Evolutionary conservation across 768 basidiomycete genomes (phyloP), one percentile per base, ranked within the genome.

Genomic region (Lactarius akahatsu): DNA sequence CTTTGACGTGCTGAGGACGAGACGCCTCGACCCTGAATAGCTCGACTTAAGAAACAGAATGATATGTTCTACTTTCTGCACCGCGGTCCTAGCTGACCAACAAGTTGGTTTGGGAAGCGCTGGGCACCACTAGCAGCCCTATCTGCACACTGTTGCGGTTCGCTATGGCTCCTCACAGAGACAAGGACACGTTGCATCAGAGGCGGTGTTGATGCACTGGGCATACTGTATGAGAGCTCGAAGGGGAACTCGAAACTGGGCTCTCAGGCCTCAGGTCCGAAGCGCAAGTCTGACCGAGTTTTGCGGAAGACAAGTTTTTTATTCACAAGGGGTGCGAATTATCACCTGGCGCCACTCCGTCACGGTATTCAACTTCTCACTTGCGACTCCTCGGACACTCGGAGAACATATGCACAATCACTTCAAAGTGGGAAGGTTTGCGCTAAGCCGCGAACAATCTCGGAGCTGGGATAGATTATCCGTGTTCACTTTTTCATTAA

Each of bases 251-350:
- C 15, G 16, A 18, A 41, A 6, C 41, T 18, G 85, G 38, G 79
- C 2, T 78, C 80, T 50, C 81, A 86, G 64, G 73, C 74, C 32
- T 32, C 32, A 30, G 30, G 5, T 30, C 16, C 71, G n/a, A 73
- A 76, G 11, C 13, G 38, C 11, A 10, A 3, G 15, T 38, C 38
- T 38, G 38, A 15, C 38, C 11, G 38, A 2, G 38, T 38, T 38
- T 13, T 38, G 5, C 77, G 76, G 4, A 66, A 69, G 34, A 81
- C 83, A 66, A 79, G 8, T 89, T 87, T 89, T 71, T 89, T 36
- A 83, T 84, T 20, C 86, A 88, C 18, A 41, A 41, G 16, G 16
- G 16, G 40, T 16, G 16, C 16, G 16, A 1, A 41, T 16, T 16
- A 6, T 41, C 40, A 41, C 40, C 13, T 8, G 32, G 32, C 6